Base-by-base conservation (phyloP, 495 filamentous ascomycete species). In the Parachaetomium inaequale region DNA sequence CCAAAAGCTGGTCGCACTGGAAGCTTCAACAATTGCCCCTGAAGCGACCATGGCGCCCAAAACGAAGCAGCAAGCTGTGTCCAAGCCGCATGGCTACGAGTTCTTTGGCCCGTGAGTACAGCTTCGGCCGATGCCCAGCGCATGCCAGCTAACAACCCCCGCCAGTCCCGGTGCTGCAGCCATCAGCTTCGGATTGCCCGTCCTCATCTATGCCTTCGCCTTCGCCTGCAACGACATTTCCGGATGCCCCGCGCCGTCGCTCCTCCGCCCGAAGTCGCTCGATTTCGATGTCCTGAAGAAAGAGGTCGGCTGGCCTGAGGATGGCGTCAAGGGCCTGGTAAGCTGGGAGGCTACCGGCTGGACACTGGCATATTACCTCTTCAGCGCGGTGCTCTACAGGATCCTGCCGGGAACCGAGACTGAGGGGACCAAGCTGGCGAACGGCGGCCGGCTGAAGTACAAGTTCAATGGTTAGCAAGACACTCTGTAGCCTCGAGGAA, bases 141-240 rank as follows among this genome's bases (percentile, higher is more conserved):
- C 55, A 43, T 17, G 2, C 8, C 19, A 46, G 6, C 19, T 19
- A 46, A 19, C 42, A 7, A 21, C 7, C n/a, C n/a, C n/a, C n/a
- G n/a, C n/a, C 68, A 97, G 94, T 21, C 76, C 86, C 56, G 93
- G 92, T 49, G 89, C 89, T 14, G 79, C 86, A 46, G 84, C 74
- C 46, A 87, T 96, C 59, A 85, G 86, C 34, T 83, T 94, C 65
- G 88, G 86, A 28, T 85, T 96, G 14, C 93, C 94, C 0, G 29
- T 89, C 19, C 74, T 90, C 49, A 81, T 89, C 67, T 96, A 93
- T 74, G 67, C 82, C 58, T 83, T 91, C 66, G 78, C 86, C 38
- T 96, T 97, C 70, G 75, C 90, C 66, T 97, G 94, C 82, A 98
- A 96, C 71, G 94, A 96, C 70, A 74, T 92, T 63, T 85, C 91